phyloP scores from a whole-genome alignment of 179 eudicot genomes.

The Beta lomatogona region DNA sequence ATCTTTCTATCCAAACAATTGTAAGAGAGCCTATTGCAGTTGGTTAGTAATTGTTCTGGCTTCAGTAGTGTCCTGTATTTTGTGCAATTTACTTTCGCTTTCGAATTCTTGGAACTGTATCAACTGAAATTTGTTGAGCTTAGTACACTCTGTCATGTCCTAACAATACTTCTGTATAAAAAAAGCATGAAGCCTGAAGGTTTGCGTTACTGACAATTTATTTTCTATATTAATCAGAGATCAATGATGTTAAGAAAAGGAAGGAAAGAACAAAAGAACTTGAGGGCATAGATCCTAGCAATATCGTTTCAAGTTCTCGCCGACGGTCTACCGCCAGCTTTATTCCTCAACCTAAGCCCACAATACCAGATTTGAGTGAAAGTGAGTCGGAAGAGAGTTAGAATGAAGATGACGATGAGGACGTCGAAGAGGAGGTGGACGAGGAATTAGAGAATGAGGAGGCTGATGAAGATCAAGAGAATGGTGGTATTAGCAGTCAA shows the following conservation, averaged over 20 bases:
- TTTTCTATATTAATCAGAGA: slow-evolving; percentile 47
- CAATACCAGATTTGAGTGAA: slow-evolving; percentile 46
- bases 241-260: slow-evolving; percentile 78
- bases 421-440: slow-evolving; percentile 33
- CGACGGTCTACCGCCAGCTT: slow-evolving; percentile 70
- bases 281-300: slow-evolving; percentile 93
- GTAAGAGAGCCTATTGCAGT: slow-evolving; percentile 1
- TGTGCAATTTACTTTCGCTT: no score
- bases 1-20: no score
- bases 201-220: slow-evolving; percentile 1
- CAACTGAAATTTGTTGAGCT: background rate
- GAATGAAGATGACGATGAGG: slow-evolving; percentile 39
- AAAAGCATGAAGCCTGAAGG: background rate
- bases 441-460: slow-evolving; percentile 37
- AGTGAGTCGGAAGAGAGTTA: slow-evolving; percentile 47
- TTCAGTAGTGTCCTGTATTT: background rate
- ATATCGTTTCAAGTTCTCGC: slow-evolving; percentile 83
- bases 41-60: background rate
- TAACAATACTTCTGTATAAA: background rate
- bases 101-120: background rate
- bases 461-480: slow-evolving; percentile 44
- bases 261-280: slow-evolving; percentile 87
- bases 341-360: slow-evolving; percentile 74
- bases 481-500: slow-evolving; percentile 33
- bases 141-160: background rate